These are phyloP conservation scores for Phytophthora nicotianae DNA, from an alignment of 352 stramenopile genomes.

Conservation along the genomic window DNA sequence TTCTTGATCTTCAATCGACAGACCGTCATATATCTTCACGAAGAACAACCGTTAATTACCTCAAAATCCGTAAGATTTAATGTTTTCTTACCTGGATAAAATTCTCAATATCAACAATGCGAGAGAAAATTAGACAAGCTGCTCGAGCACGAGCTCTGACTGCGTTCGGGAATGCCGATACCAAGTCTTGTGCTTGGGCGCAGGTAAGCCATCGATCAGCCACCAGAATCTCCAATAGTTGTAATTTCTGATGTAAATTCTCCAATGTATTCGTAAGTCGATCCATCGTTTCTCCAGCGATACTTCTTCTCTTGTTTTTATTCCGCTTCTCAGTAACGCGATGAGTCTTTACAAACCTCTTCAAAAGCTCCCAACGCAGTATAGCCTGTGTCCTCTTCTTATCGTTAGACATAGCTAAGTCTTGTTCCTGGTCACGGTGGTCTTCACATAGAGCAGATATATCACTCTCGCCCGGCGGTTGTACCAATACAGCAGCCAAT, in stretches of 20 bases:
- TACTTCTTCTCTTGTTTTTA: slow-evolving; percentile 1
- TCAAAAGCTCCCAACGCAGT: slow-evolving; percentile 48
- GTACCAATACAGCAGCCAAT: slow-evolving; percentile 44
- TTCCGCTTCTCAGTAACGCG: not conserved
- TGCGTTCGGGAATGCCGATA: slow-evolving; percentile 50
- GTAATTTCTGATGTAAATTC: slow-evolving; percentile 24
- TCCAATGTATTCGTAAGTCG: slow-evolving; percentile 26
- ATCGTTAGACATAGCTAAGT: not conserved
- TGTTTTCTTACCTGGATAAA: slow-evolving; percentile 54
- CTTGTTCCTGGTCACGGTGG: slow-evolving; percentile 5
- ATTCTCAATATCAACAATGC: slow-evolving; percentile 78
- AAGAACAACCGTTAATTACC: not conserved
- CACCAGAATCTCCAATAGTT: slow-evolving; percentile 58
- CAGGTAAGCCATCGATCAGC: slow-evolving; percentile 58
- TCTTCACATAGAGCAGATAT: slow-evolving; percentile 24
- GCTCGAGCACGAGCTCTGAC: slow-evolving; percentile 56
- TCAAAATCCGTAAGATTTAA: not conserved
- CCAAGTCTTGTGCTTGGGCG: slow-evolving; percentile 45
- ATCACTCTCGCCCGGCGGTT: slow-evolving; percentile 22
- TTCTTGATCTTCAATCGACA: slow-evolving; percentile 59
- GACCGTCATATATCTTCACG: slow-evolving; percentile 51
- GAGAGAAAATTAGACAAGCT: slow-evolving; percentile 62
- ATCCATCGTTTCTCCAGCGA: slow-evolving; percentile 7
- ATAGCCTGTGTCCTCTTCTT: slow-evolving; percentile 26
- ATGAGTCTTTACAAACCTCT: slow-evolving; percentile 28